Conservation (phyloP, 306 rosid genomes). For the Sesbania bispinosa region DNA sequence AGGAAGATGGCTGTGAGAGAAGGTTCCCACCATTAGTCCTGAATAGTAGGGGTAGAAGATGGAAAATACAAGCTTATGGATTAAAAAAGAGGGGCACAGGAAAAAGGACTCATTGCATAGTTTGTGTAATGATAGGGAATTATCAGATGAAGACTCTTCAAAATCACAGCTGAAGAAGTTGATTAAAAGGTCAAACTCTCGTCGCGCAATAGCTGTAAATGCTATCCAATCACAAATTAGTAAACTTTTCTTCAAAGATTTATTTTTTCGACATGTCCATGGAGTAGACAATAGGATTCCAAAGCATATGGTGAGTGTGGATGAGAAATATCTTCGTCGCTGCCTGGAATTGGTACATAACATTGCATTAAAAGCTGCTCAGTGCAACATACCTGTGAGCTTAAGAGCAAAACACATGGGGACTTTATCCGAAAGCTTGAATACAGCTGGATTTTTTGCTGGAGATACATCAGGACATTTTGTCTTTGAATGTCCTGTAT, state of each 20-base stretch:
- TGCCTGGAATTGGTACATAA: conserved; percentile 72
- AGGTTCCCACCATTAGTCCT: conserved; percentile 27
- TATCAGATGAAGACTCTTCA: conserved; percentile 42
- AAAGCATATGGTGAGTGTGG: conserved; percentile 69
- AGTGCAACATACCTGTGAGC: conserved; percentile 42
- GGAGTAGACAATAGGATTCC: conserved; percentile 67
- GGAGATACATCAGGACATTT: conserved; percentile 34
- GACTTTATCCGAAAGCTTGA: conserved; percentile 43
- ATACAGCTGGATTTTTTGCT: conserved; percentile 23
- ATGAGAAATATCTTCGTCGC: conserved; percentile 78
- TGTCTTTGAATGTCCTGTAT: conserved; percentile 30
- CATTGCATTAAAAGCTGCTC: conserved; percentile 59
- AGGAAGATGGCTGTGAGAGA: conserved; percentile 29
- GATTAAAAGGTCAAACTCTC: conserved; percentile 52
- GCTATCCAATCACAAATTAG: conserved; percentile 50
- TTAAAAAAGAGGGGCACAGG: conserved; percentile 33
- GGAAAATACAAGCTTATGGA: conserved; percentile 48
- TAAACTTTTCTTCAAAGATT: conserved; percentile 44
- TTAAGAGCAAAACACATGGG: conserved; percentile 42
- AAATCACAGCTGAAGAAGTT: conserved; percentile 50
- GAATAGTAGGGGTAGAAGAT: conserved; percentile 44
- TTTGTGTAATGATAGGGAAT: conserved; percentile 44
- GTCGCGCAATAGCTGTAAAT: conserved; percentile 45
- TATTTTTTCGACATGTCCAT: conserved; percentile 39
- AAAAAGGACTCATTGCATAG: conserved; percentile 41